These are phyloP conservation scores for Plasmodium sp. DNA, from an alignment of 169 alveolate species.

Conservation along the genomic window DNA sequence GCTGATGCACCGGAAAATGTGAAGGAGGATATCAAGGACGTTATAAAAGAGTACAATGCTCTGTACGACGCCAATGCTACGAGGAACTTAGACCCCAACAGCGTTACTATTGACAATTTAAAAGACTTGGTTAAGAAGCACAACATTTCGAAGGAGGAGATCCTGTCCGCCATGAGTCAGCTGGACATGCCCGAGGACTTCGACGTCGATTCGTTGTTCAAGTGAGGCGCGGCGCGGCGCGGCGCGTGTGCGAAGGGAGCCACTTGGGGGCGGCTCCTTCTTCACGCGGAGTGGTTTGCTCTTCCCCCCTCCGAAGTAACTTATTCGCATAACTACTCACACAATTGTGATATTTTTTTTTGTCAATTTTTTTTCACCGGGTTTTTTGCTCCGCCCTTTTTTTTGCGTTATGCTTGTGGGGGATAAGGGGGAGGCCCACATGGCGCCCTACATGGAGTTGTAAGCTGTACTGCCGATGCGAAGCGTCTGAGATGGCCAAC, in stretches of 20 bases:
- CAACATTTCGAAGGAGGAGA: constrained; percentile 59
- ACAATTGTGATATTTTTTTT: background rate
- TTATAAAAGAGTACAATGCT: constrained; percentile 32
- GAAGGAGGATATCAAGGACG: constrained; percentile 34
- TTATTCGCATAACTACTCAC: background rate
- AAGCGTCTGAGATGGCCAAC: background rate
- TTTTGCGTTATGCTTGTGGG: background rate
- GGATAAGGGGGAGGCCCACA: background rate
- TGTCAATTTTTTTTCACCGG: background rate
- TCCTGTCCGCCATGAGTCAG: constrained; percentile 63
- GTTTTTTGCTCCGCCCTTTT: background rate
- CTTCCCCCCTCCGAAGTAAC: background rate
- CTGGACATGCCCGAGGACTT: constrained; percentile 50
- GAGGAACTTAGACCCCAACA: constrained; percentile 55
- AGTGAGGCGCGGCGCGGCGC: background rate
- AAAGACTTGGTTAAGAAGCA: constrained; percentile 69
- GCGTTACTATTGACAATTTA: constrained; percentile 51
- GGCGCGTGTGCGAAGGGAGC: background rate
- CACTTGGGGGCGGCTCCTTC: background rate
- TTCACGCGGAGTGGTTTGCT: background rate
- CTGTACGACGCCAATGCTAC: constrained; percentile 4
- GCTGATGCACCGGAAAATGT: background rate
- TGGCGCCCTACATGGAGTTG: background rate
- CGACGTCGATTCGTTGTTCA: constrained; percentile 43
- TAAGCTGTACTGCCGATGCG: background rate